Percentiles rank a stretch among this genome's conserved stretches.
Evolutionary conservation across 2,329 filamentous ascomycete species (phyloP).

Genomic region (Ascochyta clinopodiicola): DNA sequence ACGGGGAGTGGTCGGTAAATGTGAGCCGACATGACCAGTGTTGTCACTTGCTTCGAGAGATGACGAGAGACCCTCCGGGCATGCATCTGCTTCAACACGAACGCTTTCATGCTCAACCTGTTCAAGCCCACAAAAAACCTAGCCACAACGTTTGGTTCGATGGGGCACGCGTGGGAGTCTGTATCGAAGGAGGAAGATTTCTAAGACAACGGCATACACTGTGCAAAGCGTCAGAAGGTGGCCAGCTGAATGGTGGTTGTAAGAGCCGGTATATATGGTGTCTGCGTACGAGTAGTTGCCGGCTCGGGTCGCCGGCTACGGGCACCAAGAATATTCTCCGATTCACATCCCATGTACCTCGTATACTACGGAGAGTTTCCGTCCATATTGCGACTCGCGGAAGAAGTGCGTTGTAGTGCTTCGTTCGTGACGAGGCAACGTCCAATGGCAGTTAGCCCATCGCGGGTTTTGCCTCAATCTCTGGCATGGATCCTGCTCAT

Average conservation of each 20-base stretch:
- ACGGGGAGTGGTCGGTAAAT: too few species aligned
- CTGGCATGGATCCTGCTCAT: neutral
- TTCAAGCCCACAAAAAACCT: too few species aligned
- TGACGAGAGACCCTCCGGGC: too few species aligned
- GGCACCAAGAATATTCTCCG: constrained; percentile 7
- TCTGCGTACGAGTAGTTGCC: neutral
- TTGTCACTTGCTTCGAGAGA: too few species aligned
- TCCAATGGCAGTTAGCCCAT: constrained; percentile 4
- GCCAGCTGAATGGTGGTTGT: neutral
- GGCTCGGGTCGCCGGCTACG: constrained; percentile 3
- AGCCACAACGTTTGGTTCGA: too few species aligned
- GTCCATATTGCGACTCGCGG: constrained; percentile 3
- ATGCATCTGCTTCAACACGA: too few species aligned
- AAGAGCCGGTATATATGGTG: neutral
- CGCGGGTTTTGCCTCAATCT: constrained; percentile 1
- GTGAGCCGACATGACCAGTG: too few species aligned
- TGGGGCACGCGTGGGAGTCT: too few species aligned
- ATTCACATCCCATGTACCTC: neutral
- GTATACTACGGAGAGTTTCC: neutral
- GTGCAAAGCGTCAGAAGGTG: neutral
- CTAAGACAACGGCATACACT: too few species aligned
- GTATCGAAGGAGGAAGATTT: too few species aligned
- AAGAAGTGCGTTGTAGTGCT: constrained; percentile 5
- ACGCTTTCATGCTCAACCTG: too few species aligned
- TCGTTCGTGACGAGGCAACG: constrained; percentile 5